Evolutionary conservation across 768 basidiomycete genomes (phyloP), one percentile per base, ranked within the genome.

Genomic region (Tylopilus balloui): DNA sequence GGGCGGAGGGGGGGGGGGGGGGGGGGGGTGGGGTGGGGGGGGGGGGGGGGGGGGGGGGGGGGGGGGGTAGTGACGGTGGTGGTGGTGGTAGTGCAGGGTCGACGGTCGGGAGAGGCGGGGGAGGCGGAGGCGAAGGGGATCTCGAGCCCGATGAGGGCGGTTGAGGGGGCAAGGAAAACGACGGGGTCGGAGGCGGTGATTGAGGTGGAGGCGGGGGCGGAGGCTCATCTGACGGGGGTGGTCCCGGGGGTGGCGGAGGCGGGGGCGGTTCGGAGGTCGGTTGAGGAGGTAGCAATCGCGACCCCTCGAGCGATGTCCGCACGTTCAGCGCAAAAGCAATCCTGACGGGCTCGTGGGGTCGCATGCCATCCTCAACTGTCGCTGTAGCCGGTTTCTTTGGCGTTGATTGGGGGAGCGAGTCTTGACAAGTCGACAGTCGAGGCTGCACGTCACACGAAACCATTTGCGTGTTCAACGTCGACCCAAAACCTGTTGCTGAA

Each of bases 201-300:
- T 56, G 65, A 25, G 63, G 57, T 1, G 65, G 59, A 0, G 58
- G 62, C 0, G 62, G 60, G 1, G 65, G 68, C 4, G 62, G 58
- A 2, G 64, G 59, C 13, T 57, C 53, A 35, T 61, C 38, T 57
- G 68, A 55, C 43, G 64, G 57, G 45, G 64, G 63, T 10, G 66
- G 59, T 51, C 63, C 57, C 17, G 58, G 58, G 5, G 67, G 69
- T 13, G 69, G 70, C 0, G 67, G 68, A 0, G 70, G 70, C 0
- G 73, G 73, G 0, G 71, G 70, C 3, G 71, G 63, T 37, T 65
- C 66, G 21, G 73, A 66, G 35, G 73, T 67, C 6, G 73, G 67
- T 10, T 68, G 65, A 1, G 71, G 68, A 4, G 73, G 65, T 31
- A 60, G 64, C 14, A 62, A 59, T 38, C 64, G 63, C 44, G 58